Conservation (phyloP, 768 basidiomycete species). For the Xerocomus brunneocitrinus region DNA sequence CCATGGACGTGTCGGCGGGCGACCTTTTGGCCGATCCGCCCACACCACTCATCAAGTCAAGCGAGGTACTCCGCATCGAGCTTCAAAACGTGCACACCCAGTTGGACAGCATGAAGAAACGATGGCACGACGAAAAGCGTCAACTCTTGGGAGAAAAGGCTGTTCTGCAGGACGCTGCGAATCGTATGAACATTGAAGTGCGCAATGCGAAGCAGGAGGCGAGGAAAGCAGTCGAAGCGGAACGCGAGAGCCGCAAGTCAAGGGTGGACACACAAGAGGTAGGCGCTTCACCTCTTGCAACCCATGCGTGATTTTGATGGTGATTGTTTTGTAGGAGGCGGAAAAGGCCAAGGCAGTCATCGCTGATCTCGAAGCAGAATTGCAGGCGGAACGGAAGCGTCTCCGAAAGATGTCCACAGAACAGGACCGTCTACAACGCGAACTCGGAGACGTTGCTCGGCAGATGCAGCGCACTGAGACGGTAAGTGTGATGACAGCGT, state of each 20-base stretch:
- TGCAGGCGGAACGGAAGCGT: constrained; percentile 66
- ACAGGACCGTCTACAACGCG: constrained; percentile 56
- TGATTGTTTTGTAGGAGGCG: constrained; percentile 48
- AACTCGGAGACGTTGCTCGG: constrained; percentile 57
- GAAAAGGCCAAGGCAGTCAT: constrained; percentile 63
- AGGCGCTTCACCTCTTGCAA: constrained; percentile 14
- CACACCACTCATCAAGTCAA: constrained; percentile 63
- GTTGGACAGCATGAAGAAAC: constrained; percentile 56
- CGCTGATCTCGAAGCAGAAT: constrained; percentile 62
- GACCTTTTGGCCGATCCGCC: constrained; percentile 54
- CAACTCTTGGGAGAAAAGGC: constrained; percentile 66
- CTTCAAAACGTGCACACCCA: constrained; percentile 59
- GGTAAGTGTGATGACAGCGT: constrained; percentile 33
- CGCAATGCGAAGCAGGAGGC: constrained; percentile 55
- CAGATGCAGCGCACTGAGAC: constrained; percentile 70
- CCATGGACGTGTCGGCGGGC: constrained; percentile 44
- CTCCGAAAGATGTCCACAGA: constrained; percentile 60
- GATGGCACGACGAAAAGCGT: constrained; percentile 67
- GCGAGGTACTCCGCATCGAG: constrained; percentile 57
- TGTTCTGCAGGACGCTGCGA: constrained; percentile 65
- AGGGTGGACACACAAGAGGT: constrained; percentile 54
- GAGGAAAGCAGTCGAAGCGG: constrained; percentile 49
- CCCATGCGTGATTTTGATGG: constrained; percentile 1
- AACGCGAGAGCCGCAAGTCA: constrained; percentile 45
- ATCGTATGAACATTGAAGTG: constrained; percentile 59